phyloP scores from a whole-genome alignment of 2,329 filamentous ascomycete species.

The Xylaria hypoxylon region DNA sequence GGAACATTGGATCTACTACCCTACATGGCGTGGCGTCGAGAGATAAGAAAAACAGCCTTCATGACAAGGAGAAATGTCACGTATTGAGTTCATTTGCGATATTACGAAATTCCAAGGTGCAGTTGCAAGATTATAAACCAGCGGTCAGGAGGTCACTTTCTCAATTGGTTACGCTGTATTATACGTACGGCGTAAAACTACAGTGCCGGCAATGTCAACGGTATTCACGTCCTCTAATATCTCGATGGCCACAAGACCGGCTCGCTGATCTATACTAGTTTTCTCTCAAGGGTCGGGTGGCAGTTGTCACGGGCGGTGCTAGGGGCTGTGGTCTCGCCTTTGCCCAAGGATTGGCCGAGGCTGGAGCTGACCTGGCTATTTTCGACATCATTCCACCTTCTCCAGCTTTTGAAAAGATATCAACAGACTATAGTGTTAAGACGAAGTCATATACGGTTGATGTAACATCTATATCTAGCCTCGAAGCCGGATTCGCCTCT shows the following conservation, averaged over 20 bases:
- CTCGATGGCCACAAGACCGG: background rate
- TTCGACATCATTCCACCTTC: constrained; percentile 59
- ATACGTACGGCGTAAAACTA: background rate
- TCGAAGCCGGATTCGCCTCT: constrained; percentile 49
- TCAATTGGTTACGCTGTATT: background rate
- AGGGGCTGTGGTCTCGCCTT: constrained; percentile 61
- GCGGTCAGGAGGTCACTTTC: background rate
- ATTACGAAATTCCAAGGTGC: background rate
- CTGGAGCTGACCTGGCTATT: constrained; percentile 60
- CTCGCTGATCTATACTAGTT: constrained; percentile 52
- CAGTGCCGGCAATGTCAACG: constrained; percentile 6
- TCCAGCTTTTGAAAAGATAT: constrained; percentile 54
- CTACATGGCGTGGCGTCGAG: background rate
- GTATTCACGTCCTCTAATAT: background rate
- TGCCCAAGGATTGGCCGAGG: constrained; percentile 59
- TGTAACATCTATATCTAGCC: constrained; percentile 50
- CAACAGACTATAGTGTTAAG: constrained; percentile 56
- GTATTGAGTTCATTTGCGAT: background rate
- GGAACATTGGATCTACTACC: background rate
- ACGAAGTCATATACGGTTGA: constrained; percentile 57
- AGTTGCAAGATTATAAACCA: background rate
- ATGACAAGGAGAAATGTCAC: background rate
- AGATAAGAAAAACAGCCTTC: background rate
- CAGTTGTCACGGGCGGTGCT: constrained; percentile 60
- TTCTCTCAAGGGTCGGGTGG: constrained; percentile 60